A percentile compares a stretch with the other conserved stretches of the same genome.
Evolutionary conservation across 2,329 filamentous ascomycete species (phyloP).

Genomic region (Fusarium citri): DNA sequence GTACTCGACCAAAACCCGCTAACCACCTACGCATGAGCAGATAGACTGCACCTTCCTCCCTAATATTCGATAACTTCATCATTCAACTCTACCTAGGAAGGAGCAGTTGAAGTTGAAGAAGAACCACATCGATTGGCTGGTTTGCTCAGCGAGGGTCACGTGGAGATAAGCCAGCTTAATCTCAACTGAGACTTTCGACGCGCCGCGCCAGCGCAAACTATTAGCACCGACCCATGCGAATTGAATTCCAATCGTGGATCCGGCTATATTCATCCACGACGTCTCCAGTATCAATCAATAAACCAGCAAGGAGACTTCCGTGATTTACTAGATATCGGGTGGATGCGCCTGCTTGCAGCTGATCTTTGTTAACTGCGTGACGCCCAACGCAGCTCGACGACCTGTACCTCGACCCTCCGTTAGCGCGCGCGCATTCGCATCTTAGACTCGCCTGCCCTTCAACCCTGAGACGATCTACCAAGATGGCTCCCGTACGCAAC

Average conservation of each 20-base stretch:
- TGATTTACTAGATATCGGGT: constrained; percentile 1
- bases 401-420: neutral
- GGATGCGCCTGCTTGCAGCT: constrained; percentile 8
- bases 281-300: constrained; percentile 9
- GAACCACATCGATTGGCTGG: constrained; percentile 12
- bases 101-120: constrained; percentile 31
- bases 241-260: constrained; percentile 31
- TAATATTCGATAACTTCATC: neutral
- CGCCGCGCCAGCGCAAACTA: constrained; percentile 36
- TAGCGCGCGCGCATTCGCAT: constrained; percentile 21
- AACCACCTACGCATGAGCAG: neutral
- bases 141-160: constrained; percentile 10
- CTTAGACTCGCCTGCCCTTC: constrained; percentile 7
- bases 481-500: constrained; percentile 51
- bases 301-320: neutral
- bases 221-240: constrained; percentile 33
- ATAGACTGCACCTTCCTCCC: neutral
- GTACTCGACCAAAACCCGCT: neutral
- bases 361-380: constrained; percentile 14
- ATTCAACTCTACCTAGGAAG: neutral
- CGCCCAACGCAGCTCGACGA: constrained; percentile 11
- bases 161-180: constrained; percentile 28
- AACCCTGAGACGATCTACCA: constrained; percentile 15
- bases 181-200: constrained; percentile 31
- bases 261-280: constrained; percentile 24